Evolutionary conservation across 129 eudicot species (phyloP).

Genomic region (Pittosporum tobira): DNA sequence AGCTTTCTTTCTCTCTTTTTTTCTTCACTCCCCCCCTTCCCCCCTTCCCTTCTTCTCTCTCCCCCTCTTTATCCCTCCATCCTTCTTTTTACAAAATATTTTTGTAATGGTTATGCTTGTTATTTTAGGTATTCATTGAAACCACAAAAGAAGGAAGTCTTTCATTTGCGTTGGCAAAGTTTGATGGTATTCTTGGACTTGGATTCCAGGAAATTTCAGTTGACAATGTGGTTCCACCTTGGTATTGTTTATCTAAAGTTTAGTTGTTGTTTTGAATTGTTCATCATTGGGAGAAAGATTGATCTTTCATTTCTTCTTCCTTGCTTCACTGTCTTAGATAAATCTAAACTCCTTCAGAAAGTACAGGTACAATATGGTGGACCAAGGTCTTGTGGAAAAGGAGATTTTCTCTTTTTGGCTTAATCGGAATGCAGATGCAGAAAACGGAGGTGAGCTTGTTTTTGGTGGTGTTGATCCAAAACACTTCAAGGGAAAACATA

Average conservation of each 20-base stretch:
- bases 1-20: too few relatives aligned
- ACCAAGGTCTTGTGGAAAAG: conserved; percentile 71
- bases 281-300: neutral
- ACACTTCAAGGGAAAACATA: conserved; percentile 66
- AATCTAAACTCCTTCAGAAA: too few relatives aligned
- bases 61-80: too few relatives aligned
- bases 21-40: too few relatives aligned
- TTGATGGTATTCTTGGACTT: too few relatives aligned
- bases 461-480: conserved; percentile 83
- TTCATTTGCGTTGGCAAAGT: conserved; percentile 34
- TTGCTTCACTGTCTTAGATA: neutral
- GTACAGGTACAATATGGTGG: conserved; percentile 74
- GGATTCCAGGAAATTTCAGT: conserved; percentile 32
- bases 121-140: conserved; percentile 38
- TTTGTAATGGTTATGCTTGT: neutral
- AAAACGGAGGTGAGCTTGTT: conserved; percentile 70
- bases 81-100: neutral
- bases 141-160: conserved; percentile 38
- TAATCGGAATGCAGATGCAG: conserved; percentile 48
- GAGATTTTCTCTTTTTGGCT: conserved; percentile 79
- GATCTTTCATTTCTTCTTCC: neutral
- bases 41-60: too few relatives aligned
- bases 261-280: neutral
- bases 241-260: neutral
- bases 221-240: conserved; percentile 3